A percentile compares a stretch with the other conserved stretches of the same genome.
phyloP scores from a whole-genome alignment of 495 filamentous ascomycete genomes.

The Neurospora tetraspora region DNA sequence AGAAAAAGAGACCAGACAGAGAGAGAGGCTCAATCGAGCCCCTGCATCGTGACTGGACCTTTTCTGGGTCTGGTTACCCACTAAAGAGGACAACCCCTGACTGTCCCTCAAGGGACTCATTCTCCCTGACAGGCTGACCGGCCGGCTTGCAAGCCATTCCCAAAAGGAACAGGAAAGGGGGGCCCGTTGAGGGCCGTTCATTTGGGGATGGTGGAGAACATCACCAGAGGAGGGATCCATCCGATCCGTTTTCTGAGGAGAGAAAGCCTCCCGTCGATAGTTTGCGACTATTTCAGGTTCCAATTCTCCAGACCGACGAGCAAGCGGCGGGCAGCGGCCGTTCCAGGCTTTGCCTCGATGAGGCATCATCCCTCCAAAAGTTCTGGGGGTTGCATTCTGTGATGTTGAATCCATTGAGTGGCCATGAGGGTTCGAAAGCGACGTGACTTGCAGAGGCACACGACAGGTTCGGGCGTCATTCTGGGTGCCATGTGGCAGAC shows the following conservation, averaged over 20 bases:
- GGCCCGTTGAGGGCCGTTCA: background rate
- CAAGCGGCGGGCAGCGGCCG: background rate
- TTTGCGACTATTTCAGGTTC: background rate
- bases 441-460: background rate
- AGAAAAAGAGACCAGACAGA: background rate
- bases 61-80: background rate
- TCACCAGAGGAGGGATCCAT: background rate
- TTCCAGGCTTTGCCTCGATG: background rate
- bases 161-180: background rate
- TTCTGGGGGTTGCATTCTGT: background rate
- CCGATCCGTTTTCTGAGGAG: background rate
- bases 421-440: background rate
- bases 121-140: background rate
- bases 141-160: background rate
- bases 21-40: background rate
- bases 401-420: background rate
- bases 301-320: background rate
- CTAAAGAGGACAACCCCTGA: background rate
- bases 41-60: background rate
- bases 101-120: background rate
- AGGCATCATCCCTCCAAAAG: background rate
- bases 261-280: background rate
- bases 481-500: constrained; percentile 4
- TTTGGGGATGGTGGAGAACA: background rate
- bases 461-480: background rate